These are phyloP conservation scores for Eimeria sp. DNA, from an alignment of 169 alveolate genomes.

Conservation along the genomic window DNA sequence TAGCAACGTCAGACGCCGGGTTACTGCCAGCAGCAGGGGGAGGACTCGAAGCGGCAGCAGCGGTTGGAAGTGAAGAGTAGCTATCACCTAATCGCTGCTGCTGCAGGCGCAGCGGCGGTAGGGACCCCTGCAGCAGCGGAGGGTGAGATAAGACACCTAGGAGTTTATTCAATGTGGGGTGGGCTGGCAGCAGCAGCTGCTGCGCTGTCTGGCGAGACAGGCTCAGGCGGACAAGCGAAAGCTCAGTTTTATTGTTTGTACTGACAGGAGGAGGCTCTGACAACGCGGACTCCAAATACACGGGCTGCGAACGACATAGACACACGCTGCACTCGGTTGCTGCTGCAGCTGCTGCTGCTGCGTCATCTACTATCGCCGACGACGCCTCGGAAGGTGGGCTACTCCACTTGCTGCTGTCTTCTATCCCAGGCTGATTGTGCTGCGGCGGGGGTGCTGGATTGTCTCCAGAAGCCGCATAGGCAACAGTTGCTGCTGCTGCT, in stretches of 20 bases:
- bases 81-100: slow-evolving; percentile 43
- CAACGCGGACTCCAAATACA: not conserved
- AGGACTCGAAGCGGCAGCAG: slow-evolving; percentile 42
- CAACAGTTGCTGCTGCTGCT: slow-evolving; percentile 56
- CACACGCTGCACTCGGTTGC: slow-evolving; percentile 33
- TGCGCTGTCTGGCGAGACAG: slow-evolving; percentile 51
- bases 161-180: slow-evolving; percentile 38
- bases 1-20: not conserved
- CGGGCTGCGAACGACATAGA: not conserved
- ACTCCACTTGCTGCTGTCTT: slow-evolving; percentile 27
- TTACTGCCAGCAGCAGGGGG: slow-evolving; percentile 36
- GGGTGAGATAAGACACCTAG: slow-evolving; percentile 18
- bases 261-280: not conserved
- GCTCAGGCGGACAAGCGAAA: not conserved
- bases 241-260: not conserved
- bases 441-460: not conserved
- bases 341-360: slow-evolving; percentile 59
- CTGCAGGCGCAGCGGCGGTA: slow-evolving; percentile 48
- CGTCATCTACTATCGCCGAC: not conserved
- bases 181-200: slow-evolving; percentile 40
- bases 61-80: not conserved
- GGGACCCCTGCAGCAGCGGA: slow-evolving; percentile 51
- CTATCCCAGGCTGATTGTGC: not conserved
- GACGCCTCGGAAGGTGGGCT: not conserved
- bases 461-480: slow-evolving; percentile 11